Evolutionary conservation across 768 basidiomycete species (phyloP), one percentile per base, ranked within the genome.

Genomic region (Phylloporus sp.): DNA sequence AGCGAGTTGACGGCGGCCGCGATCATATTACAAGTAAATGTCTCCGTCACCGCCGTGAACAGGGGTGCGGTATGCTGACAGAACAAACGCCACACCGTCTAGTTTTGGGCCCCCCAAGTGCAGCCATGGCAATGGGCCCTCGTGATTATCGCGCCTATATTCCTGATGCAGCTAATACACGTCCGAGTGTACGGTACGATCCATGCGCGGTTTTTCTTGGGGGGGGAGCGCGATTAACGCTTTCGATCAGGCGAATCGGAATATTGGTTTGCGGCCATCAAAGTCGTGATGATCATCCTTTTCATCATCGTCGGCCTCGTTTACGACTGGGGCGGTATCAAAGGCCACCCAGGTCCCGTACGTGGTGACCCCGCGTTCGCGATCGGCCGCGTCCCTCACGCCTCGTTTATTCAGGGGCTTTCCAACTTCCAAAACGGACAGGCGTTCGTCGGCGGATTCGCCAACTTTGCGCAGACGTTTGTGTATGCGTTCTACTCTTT

Each of bases 401-500:
- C n/a, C n/a, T n/a, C n/a, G n/a, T n/a, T n/a, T n/a, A n/a, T 29
- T 21, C 54, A 78, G 78, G 78, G 79, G 15, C 71, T 77, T 5
- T 63, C 74, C 5, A 77, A 78, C 60, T 76, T 77, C 45, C 70
- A 71, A 20, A 52, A 72, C 31, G 66, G 68, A 9, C 76, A 79
- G 61, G 77, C 77, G 0, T 78, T 80, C 54, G 64, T 79, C 10
- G 78, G 78, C 9, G 77, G 76, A 36, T 79, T 78, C 45, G 46
- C 71, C 29, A 66, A 73, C 27, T 78, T 79, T 59, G 73, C 76
- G 8, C 75, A 76, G 55, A 77, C 75, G 5, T 83, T 82, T 49
- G 80, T 84, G 29, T 85, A 74, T 27, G 83, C 83, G 11, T 84
- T 84, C 50, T 88, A 80, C 65, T 83, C 82, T 8, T 82, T 77